A percentile compares a stretch with the other conserved stretches of the same genome.
Evolutionary conservation across 2,329 filamentous ascomycete genomes (phyloP).

Genomic region (Stemphylium lycopersici): DNA sequence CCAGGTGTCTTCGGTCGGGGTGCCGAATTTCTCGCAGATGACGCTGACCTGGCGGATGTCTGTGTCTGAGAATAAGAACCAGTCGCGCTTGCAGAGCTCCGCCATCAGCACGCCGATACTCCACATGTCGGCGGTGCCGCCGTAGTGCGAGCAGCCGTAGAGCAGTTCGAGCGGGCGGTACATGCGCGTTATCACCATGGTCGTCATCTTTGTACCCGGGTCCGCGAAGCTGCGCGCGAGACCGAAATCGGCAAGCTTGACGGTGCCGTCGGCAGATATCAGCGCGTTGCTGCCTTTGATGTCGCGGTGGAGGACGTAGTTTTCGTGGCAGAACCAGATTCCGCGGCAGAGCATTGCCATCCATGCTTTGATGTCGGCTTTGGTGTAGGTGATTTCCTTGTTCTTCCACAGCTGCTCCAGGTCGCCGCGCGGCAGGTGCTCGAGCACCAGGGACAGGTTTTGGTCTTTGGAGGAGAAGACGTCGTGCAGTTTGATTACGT

Average conservation of each 20-base stretch:
- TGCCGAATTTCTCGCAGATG: conserved; percentile 85
- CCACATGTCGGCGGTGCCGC: conserved; percentile 92
- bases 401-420: conserved; percentile 87
- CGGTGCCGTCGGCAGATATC: conserved; percentile 88
- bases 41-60: conserved; percentile 86
- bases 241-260: conserved; percentile 98
- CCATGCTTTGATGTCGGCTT: conserved; percentile 95
- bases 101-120: conserved; percentile 91
- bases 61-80: conserved; percentile 81
- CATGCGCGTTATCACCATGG: conserved; percentile 95
- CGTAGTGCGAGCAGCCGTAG: conserved; percentile 88
- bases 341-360: conserved; percentile 95
- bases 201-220: conserved; percentile 86
- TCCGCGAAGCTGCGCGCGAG: conserved; percentile 89
- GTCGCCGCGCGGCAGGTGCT: conserved; percentile 92
- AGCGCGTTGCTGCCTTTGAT: conserved; percentile 99
- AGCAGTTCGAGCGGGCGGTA: conserved; percentile 94
- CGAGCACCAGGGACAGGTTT: conserved; percentile 93
- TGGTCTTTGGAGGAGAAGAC: conserved; percentile 97
- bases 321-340: conserved; percentile 96
- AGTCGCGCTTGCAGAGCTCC: conserved; percentile 81
- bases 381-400: conserved; percentile 79
- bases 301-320: conserved; percentile 91
- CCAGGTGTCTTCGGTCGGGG: conserved; percentile 93
- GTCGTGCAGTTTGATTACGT: conserved; percentile 90